Evolutionary conservation across 768 basidiomycete genomes (phyloP), one percentile per base, ranked within the genome.

Genomic region (Neoboletus magnificus): DNA sequence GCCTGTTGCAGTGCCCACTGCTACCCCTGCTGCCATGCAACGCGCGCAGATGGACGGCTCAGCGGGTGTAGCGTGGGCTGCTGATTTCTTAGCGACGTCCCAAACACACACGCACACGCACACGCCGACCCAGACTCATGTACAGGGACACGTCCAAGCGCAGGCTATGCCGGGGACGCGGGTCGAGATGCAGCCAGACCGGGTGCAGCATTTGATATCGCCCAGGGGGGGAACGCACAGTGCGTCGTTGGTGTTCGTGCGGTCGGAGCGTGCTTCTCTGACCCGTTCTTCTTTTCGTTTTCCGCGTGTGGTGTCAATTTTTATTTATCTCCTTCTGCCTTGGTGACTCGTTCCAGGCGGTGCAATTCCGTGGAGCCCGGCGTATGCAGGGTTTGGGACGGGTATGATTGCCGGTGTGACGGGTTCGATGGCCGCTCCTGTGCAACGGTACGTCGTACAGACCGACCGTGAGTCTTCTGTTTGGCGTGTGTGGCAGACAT

Each of bases 1-100:
- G 20, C 68, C 68, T 27, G 36, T 37, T 2, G 48, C n/a, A 18
- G 36, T n/a, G 25, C 35, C 50, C 4, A 8, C 13, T 16, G 30
- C 12, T 22, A 25, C 16, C 40, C 10, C 32, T n/a, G 27, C 40
- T 32, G 20, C 62, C 37, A 29, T 52, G n/a, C 64, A 64, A 56
- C 39, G 42, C 55, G 50, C 48, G 41, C 67, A 58, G 51, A 58
- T 57, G 39, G 71, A 63, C 44, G 58, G 50, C 4, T 33, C 25
- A 4, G 30, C 50, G 5, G 47, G 35, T 7, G 54, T 76, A 16
- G 70, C 77, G n/a, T 89, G 87, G 87, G 83, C 86, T 1, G 62
- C 78, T 22, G 86, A 87, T 65, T 89, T 89, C 57, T 47, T 82
- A 55, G 47, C 27, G 35, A 50, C 33, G 36, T 13, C 47, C 30